phyloP scores from a whole-genome alignment of 2,329 filamentous ascomycete species.

The Scytalidium sp. region DNA sequence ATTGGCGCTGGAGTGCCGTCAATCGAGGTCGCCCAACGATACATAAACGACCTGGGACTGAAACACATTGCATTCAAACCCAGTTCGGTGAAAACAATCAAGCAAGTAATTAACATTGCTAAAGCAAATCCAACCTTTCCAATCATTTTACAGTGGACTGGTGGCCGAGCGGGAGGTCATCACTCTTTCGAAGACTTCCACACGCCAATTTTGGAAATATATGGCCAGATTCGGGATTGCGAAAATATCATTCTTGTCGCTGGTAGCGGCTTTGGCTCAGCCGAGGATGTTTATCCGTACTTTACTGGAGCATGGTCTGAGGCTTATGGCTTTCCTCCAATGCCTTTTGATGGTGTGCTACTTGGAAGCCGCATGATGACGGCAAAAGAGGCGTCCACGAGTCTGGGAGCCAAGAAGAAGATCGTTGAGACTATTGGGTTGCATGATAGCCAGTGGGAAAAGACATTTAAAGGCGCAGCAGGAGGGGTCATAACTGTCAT shows the following conservation, averaged over 20 bases:
- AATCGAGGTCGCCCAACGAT: conserved; percentile 88
- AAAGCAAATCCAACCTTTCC: conserved; percentile 93
- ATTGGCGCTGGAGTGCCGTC: conserved; percentile 93
- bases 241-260: conserved; percentile 87
- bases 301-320: conserved; percentile 86
- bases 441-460: conserved; percentile 82
- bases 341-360: conserved; percentile 91
- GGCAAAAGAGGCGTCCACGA: conserved; percentile 87
- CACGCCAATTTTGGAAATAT: conserved; percentile 87
- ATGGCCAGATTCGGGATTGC: conserved; percentile 79
- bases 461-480: conserved; percentile 86
- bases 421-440: conserved; percentile 84
- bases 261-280: conserved; percentile 86
- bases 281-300: conserved; percentile 90
- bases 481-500: conserved; percentile 95
- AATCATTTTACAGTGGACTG: conserved; percentile 90
- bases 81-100: conserved; percentile 83
- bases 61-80: conserved; percentile 97
- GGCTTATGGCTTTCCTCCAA: conserved; percentile 81
- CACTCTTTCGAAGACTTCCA: conserved; percentile 97
- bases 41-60: conserved; percentile 86
- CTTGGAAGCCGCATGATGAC: conserved; percentile 96
- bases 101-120: conserved; percentile 87
- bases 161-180: conserved; percentile 88
- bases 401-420: conserved; percentile 81